A percentile compares a stretch with the other conserved stretches of the same genome.
Evolutionary conservation across 2,329 filamentous ascomycete species (phyloP).

Genomic region (Talaromyces albobiverticillius): DNA sequence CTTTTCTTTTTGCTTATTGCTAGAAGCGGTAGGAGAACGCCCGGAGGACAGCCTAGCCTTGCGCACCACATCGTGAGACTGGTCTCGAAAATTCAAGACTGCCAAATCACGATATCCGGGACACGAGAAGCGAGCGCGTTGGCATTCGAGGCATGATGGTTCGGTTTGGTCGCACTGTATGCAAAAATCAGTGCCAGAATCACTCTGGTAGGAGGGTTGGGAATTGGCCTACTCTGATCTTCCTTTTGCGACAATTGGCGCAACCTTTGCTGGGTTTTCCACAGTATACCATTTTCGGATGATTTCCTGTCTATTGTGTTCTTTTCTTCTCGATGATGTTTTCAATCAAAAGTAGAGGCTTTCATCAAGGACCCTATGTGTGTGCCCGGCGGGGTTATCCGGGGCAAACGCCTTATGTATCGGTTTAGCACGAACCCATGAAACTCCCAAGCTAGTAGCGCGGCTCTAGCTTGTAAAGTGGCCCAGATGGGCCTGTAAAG

Average conservation of each 20-base stretch:
- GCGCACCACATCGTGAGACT: not conserved
- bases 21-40: not conserved
- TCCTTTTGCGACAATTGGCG: constrained; percentile 7
- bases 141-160: constrained; percentile 1
- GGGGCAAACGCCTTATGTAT: no score
- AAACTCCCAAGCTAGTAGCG: no score
- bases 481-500: no score
- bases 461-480: no score
- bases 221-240: constrained; percentile 4
- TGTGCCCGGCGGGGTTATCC: no score
- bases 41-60: not conserved
- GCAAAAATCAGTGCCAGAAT: not conserved
- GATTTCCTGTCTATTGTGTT: no score
- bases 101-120: not conserved
- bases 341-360: no score
- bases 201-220: not conserved
- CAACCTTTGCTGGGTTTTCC: constrained; percentile 4
- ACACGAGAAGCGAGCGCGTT: not conserved
- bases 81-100: not conserved
- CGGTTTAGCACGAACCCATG: no score
- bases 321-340: no score
- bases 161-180: constrained; percentile 1
- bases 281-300: constrained; percentile 2
- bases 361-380: no score
- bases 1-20: not conserved